Conservation (phyloP, 352 stramenopile genomes). For the Thraustochytrium sp. region DNA sequence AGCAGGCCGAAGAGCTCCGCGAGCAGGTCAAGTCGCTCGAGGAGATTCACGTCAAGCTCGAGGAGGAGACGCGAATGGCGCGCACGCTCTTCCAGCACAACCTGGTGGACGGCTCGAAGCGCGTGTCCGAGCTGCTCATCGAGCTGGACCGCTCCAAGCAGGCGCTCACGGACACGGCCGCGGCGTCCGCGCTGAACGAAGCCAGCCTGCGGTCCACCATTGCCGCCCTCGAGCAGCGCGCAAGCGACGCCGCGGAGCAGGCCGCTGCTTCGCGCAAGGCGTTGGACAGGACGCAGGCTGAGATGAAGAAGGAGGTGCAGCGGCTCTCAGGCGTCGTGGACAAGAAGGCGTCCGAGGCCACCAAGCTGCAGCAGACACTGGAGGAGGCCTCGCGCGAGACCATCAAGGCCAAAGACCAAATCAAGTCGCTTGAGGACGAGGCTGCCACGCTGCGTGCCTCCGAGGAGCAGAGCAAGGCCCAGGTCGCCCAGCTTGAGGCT, state of each 20-base stretch:
- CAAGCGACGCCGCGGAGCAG: not conserved
- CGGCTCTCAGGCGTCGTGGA: not conserved
- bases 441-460: too few species aligned
- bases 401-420: not conserved
- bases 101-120: not conserved
- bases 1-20: not conserved
- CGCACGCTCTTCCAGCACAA: not conserved
- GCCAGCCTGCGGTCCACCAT: not conserved
- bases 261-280: not conserved
- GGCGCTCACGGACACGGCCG: not conserved
- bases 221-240: not conserved
- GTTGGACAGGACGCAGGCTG: not conserved
- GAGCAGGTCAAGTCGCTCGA: not conserved
- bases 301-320: not conserved
- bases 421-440: not conserved
- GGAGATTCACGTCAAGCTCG: not conserved
- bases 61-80: not conserved
- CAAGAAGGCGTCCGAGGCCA: not conserved
- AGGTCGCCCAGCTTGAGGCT: not conserved
- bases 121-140: not conserved
- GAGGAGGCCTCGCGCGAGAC: not conserved
- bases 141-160: not conserved
- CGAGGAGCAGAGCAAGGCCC: not conserved
- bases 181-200: not conserved
- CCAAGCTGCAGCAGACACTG: not conserved